Evolutionary conservation across 257 asterid species (phyloP), one percentile per base, ranked within the genome.

Genomic region (Przewalskia tangutica): DNA sequence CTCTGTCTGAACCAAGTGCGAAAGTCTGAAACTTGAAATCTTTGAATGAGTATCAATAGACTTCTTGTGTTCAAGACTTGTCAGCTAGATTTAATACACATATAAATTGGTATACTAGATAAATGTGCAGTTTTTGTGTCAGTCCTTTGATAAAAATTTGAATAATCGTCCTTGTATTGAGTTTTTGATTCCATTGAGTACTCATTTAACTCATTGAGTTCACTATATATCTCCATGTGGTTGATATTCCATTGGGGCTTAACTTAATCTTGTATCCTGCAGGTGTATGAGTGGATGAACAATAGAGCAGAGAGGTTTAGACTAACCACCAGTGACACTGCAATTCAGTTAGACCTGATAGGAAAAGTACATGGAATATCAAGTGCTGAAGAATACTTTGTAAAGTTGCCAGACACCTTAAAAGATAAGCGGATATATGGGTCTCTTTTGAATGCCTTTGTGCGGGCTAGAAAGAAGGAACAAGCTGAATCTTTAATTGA

Each of bases 231-330:
- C 77, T 32, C 77, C n/a, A 17, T 71, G 77, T 53, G 46, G 40
- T 62, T 66, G 40, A 76, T n/a, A 65, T 68, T 73, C 59, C 40
- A 1, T 73, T 73, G 60, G 79, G 79, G 23, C 65, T n/a, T 84
- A 34, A 77, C 34, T 12, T 32, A 46, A 48, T 14, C 38, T 27
- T 85, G 80, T 83, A 46, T 63, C 55, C 34, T 89, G 84, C 88
- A 95, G 98, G 94, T 92, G 20, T 92, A 91, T 79, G 97, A 92
- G 76, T 95, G 98, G 98, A 94, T 96, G 97, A 91, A 89, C 71
- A 89, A 91, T 66, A 89, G 97, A 86, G 88, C 90, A 36, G 98
- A 93, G 90, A 88, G 86, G 79, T 94, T 80, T 82, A 85, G 90
- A 79, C 56, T 88, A 83, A 88, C 95, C 82, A 89, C 95, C 59